These are phyloP conservation scores for Chrysanthemum makinoi DNA, from an alignment of 129 eudicot species.

Conservation along the genomic window DNA sequence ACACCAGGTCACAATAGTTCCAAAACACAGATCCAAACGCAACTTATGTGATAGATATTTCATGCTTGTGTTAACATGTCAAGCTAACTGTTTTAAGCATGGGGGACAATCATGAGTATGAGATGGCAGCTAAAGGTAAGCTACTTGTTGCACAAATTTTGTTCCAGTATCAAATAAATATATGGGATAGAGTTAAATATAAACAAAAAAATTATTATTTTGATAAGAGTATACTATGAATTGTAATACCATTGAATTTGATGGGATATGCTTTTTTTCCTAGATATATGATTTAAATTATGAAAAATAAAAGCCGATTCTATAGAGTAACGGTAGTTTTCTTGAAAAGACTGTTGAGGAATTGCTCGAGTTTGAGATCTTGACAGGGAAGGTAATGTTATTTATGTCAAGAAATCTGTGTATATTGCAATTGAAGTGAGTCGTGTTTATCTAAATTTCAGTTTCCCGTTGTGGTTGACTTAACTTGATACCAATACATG, in stretches of 20 bases:
- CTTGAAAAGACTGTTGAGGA: conserved; percentile 84
- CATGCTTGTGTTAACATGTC: background rate
- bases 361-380: conserved; percentile 68
- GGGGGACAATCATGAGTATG: conserved; percentile 75
- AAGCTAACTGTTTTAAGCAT: conserved; percentile 55
- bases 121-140: conserved; percentile 82
- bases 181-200: too few relatives aligned
- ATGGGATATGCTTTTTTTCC: conserved; percentile 10
- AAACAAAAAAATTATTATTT: too few relatives aligned
- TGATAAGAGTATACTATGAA: background rate
- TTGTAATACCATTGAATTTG: conserved; percentile 11
- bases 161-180: background rate
- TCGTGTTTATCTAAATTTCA: background rate
- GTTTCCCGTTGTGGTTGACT: conserved; percentile 19
- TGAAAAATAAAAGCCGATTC: conserved; percentile 79
- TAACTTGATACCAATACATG: background rate
- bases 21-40: too few relatives aligned
- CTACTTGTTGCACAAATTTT: conserved; percentile 12
- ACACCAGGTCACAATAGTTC: too few relatives aligned
- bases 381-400: conserved; percentile 71
- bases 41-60: conserved; percentile 6
- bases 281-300: conserved; percentile 79
- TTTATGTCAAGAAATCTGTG: background rate
- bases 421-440: background rate
- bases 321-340: conserved; percentile 59